phyloP scores from a whole-genome alignment of 441 rosid genomes.

The Adansonia grandidieri region DNA sequence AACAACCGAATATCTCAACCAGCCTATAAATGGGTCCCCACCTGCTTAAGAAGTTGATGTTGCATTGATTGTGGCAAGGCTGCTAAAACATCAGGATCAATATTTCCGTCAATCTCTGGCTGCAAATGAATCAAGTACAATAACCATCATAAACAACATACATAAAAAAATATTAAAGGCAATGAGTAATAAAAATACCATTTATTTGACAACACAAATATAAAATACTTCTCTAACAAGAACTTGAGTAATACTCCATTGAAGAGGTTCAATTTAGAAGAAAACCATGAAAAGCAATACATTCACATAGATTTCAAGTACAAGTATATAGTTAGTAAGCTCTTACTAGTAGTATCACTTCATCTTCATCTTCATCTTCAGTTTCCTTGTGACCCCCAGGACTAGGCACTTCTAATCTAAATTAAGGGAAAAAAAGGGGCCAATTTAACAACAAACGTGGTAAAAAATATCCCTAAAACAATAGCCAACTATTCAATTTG shows the following conservation, averaged over 20 bases:
- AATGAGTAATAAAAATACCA: slow-evolving; percentile 11
- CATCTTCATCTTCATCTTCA: slow-evolving; percentile 11
- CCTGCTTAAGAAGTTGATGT: slow-evolving; percentile 94
- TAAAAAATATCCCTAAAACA: neutral
- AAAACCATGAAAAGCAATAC: neutral
- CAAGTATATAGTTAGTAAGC: neutral
- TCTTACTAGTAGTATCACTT: slow-evolving; percentile 21
- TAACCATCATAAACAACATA: neutral
- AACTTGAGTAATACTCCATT: neutral
- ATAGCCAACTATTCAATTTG: neutral
- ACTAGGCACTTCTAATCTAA: slow-evolving; percentile 38
- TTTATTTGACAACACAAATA: neutral
- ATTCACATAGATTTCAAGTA: neutral
- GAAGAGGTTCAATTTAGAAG: neutral
- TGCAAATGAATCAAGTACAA: slow-evolving; percentile 38
- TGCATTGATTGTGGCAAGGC: slow-evolving; percentile 96
- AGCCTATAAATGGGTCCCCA: slow-evolving; percentile 17
- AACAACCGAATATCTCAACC: neutral
- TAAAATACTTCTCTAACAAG: slow-evolving; percentile 5
- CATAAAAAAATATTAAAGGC: neutral
- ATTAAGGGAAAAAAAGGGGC: slow-evolving; percentile 43
- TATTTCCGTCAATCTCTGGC: slow-evolving; percentile 71
- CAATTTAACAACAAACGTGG: neutral
- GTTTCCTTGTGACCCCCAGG: neutral
- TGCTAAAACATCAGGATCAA: slow-evolving; percentile 89